Evolutionary conservation across 2,329 filamentous ascomycete species (phyloP).

Genomic region (Cadophora sp.): DNA sequence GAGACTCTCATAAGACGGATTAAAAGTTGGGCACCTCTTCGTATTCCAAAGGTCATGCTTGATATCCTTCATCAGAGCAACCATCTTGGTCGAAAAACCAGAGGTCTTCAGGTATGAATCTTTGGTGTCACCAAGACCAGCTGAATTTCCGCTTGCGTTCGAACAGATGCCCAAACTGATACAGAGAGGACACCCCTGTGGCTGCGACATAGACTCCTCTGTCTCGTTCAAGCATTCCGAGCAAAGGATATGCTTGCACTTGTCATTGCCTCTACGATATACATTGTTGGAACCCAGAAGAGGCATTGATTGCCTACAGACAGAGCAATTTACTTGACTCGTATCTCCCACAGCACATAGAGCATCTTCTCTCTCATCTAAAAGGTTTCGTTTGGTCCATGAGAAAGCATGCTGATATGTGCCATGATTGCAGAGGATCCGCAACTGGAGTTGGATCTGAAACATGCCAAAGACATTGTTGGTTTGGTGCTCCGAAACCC

Average conservation of each 20-base stretch:
- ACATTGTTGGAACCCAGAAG: background rate
- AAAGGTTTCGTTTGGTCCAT: background rate
- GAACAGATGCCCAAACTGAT: background rate
- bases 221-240: background rate
- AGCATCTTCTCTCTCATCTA: conserved; percentile 2
- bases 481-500: background rate
- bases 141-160: background rate
- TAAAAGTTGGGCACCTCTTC: background rate
- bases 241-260: background rate
- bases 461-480: conserved; percentile 30
- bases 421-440: conserved; percentile 4
- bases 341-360: background rate
- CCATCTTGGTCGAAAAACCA: background rate
- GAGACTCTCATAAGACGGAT: background rate
- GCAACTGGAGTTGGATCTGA: background rate
- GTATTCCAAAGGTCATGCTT: background rate
- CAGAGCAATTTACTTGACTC: background rate
- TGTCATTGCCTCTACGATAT: background rate
- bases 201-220: background rate
- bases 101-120: background rate
- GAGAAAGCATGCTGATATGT: conserved; percentile 3
- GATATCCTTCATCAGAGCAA: background rate
- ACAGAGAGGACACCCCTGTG: background rate
- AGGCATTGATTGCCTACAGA: background rate
- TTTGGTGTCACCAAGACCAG: background rate